Conservation (phyloP, 805 yeast species). For the Lipomyces lipofer region DNA sequence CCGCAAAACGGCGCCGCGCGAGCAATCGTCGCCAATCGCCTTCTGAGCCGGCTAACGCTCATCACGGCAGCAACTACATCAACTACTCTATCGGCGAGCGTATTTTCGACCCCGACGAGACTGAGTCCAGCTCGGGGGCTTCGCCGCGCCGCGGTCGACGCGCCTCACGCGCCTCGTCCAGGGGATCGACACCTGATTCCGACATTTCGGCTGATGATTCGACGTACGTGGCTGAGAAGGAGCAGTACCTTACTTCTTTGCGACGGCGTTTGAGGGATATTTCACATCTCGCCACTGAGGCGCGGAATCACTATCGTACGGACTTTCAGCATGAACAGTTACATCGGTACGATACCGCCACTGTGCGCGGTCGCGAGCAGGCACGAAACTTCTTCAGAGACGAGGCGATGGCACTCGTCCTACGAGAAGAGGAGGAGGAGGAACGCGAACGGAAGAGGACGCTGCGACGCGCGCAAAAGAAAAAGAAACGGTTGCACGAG, state of each 20-base stretch:
- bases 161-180: slow-evolving; percentile 4
- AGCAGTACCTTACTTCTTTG: slow-evolving; percentile 6
- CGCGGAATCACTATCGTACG: slow-evolving; percentile 12
- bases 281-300: slow-evolving; percentile 11
- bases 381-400: slow-evolving; percentile 23
- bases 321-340: slow-evolving; percentile 11
- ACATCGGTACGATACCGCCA: slow-evolving; percentile 7
- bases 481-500: slow-evolving; percentile 4
- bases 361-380: slow-evolving; percentile 25
- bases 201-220: slow-evolving; percentile 7
- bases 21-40: not conserved
- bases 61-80: not conserved
- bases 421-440: slow-evolving; percentile 23
- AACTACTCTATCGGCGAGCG: not conserved
- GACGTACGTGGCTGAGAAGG: slow-evolving; percentile 13
- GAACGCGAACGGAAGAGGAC: slow-evolving; percentile 26
- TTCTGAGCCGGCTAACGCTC: not conserved
- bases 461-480: slow-evolving; percentile 20
- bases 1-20: slow-evolving; percentile 13
- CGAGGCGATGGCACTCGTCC: slow-evolving; percentile 27
- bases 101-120: slow-evolving; percentile 25
- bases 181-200: not conserved
- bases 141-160: not conserved
- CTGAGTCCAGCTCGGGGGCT: slow-evolving; percentile 13
- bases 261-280: slow-evolving; percentile 10